A percentile compares a stretch with the other conserved stretches of the same genome.
Evolutionary conservation across 768 basidiomycete species (phyloP).

Genomic region (Ramaria sp.): DNA sequence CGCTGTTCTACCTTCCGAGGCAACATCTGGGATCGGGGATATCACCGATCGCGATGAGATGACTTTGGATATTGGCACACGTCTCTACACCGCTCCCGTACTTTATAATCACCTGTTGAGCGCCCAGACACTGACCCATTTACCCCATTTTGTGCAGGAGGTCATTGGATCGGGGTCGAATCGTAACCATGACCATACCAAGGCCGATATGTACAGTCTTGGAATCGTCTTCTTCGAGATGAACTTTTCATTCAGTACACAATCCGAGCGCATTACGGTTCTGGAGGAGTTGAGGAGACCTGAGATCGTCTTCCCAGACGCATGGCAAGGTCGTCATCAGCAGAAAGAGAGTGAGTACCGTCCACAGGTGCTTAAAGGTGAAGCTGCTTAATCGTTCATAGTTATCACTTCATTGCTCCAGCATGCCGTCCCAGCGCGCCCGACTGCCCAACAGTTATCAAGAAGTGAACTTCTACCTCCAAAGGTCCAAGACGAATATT

Average conservation of each 20-base stretch:
- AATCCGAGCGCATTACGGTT: slow-evolving; percentile 74
- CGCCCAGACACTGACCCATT: too few species aligned
- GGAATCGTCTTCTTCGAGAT: slow-evolving; percentile 98
- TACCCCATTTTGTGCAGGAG: background rate
- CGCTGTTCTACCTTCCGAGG: slow-evolving; percentile 65
- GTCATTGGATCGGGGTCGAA: background rate
- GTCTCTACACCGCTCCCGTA: slow-evolving; percentile 89
- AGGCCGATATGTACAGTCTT: slow-evolving; percentile 91
- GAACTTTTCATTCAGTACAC: slow-evolving; percentile 78
- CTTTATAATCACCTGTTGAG: background rate
- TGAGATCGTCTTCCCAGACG: slow-evolving; percentile 61
- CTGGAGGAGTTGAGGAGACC: slow-evolving; percentile 70
- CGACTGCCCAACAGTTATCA: slow-evolving; percentile 74
- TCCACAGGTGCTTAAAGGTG: background rate
- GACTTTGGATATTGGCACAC: slow-evolving; percentile 84
- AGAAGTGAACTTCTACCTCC: slow-evolving; percentile 69
- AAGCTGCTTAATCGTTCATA: slow-evolving; percentile 17
- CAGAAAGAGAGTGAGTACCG: slow-evolving; percentile 57
- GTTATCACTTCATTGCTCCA: slow-evolving; percentile 75
- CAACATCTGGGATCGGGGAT: slow-evolving; percentile 27
- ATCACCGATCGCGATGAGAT: slow-evolving; percentile 47
- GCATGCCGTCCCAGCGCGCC: slow-evolving; percentile 70
- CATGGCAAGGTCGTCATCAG: slow-evolving; percentile 56
- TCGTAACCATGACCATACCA: slow-evolving; percentile 50
- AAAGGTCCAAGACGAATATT: slow-evolving; percentile 74